These are phyloP conservation scores for Podila clonocystis DNA, from an alignment of 192 early-diverging fungal genomes.

Conservation along the genomic window DNA sequence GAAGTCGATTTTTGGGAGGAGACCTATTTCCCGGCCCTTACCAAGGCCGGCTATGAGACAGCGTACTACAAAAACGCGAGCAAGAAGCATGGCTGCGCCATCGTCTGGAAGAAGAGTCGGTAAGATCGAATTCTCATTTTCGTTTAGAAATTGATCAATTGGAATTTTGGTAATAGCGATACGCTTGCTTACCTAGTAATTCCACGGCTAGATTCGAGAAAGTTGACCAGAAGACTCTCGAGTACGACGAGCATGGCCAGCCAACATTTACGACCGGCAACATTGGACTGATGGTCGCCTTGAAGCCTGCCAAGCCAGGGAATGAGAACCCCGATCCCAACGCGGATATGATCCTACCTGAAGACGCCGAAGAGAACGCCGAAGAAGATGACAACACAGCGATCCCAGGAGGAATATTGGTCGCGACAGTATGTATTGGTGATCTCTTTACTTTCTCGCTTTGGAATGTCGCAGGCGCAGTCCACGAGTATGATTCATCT, in stretches of 20 bases:
- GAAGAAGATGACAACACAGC: background rate
- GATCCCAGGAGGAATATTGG: conserved; percentile 34
- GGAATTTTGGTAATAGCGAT: no score
- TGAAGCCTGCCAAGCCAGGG: conserved; percentile 18
- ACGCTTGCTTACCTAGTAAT: background rate
- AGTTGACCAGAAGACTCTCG: conserved; percentile 26
- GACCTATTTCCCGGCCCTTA: conserved; percentile 24
- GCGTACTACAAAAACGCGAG: conserved; percentile 33
- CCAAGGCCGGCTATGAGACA: conserved; percentile 46
- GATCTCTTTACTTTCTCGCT: background rate
- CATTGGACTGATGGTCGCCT: conserved; percentile 43
- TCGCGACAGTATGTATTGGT: conserved; percentile 28
- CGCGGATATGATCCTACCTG: conserved; percentile 40
- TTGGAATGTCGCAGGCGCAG: background rate
- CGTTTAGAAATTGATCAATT: background rate
- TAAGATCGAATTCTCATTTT: background rate
- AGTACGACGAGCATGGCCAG: conserved; percentile 45
- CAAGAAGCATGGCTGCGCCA: conserved; percentile 52
- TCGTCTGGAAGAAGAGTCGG: conserved; percentile 43
- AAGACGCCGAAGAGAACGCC: conserved; percentile 11
- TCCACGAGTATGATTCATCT: background rate
- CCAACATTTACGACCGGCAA: conserved; percentile 47
- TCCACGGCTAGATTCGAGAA: conserved; percentile 29
- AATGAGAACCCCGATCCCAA: conserved; percentile 44
- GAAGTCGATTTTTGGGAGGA: conserved; percentile 61